A percentile compares a stretch with the other conserved stretches of the same genome.
These are phyloP conservation scores for Dimocarpus longan DNA, from an alignment of 345 rosid genomes.

Conservation along the genomic window DNA sequence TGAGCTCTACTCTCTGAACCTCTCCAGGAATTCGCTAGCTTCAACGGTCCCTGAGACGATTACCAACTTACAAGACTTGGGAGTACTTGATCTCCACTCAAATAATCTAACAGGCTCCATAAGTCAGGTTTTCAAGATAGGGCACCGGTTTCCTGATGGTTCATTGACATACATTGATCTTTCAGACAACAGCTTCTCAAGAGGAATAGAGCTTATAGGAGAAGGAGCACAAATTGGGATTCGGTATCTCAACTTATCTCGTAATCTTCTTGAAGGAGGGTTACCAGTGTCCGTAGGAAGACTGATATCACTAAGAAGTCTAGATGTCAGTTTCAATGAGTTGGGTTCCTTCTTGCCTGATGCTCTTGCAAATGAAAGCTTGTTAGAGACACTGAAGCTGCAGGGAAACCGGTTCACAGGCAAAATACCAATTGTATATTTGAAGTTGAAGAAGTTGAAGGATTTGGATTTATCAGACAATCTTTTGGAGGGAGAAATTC, in stretches of 20 bases:
- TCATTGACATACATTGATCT: constrained; percentile 49
- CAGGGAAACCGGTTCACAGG: constrained; percentile 53
- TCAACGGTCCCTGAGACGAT: constrained; percentile 41
- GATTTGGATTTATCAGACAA: constrained; percentile 54
- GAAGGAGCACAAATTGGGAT: constrained; percentile 31
- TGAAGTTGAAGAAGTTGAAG: constrained; percentile 47
- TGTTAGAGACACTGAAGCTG: constrained; percentile 47
- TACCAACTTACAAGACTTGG: constrained; percentile 32
- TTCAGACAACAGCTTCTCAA: constrained; percentile 46
- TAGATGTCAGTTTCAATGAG: constrained; percentile 50
- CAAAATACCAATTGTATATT: constrained; percentile 39
- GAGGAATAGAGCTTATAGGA: constrained; percentile 37
- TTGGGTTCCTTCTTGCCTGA: constrained; percentile 40
- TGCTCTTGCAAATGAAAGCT: constrained; percentile 39
- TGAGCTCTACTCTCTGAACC: constrained; percentile 46
- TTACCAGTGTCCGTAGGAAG: constrained; percentile 35
- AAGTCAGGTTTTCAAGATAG: constrained; percentile 39
- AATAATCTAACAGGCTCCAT: constrained; percentile 49
- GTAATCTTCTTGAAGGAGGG: constrained; percentile 28
- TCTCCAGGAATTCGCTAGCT: constrained; percentile 48
- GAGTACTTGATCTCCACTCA: constrained; percentile 52
- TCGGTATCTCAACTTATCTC: constrained; percentile 48
- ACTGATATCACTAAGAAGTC: constrained; percentile 26
- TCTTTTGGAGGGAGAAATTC: constrained; percentile 53
- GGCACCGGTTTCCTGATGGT: constrained; percentile 42